Evolutionary conservation across 140 eudicot species (phyloP), one percentile per base, ranked within the genome.

Genomic region (Anethum foeniculum): DNA sequence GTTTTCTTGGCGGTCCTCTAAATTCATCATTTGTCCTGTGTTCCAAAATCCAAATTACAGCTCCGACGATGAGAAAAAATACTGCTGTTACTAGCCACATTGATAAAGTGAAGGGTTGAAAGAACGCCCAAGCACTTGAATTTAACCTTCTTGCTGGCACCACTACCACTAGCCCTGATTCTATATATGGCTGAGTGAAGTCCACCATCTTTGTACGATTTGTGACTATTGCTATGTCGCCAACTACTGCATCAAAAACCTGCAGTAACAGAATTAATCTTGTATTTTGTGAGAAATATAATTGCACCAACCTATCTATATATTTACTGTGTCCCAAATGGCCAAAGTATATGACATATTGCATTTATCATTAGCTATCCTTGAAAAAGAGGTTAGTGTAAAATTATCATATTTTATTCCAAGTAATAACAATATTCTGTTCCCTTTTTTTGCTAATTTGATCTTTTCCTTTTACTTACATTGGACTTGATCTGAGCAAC

Each of bases 161-260:
- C 9, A 91, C 90, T 39, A 91, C 87, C 16, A 91, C 97, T 13
- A 91, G 81, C 41, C 97, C 97, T 4, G 97, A 91, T 82, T 89
- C 92, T 54, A 89, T 85, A 85, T 89, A 91, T 28, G 97, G 97
- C 83, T 88, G 97, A 27, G 92, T 87, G 85, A 91, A 91, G 79
- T 91, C 97, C 79, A 79, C 97, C 3, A 64, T 75, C 90, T 81
- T 87, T 65, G 97, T 91, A 19, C 97, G 91, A 86, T 91, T 89
- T 7, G 92, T 91, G 44, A 90, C 84, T 25, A 91, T 91, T n/a
- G 97, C 90, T n/a, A 88, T 82, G 83, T 91, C 97, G 69, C 97
- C 97, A 44, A 91, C 90, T 36, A 72, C 94, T 58, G 92, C 97
- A 88, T 91, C 97, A 76, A 82, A 91, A 36, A 68, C 92, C 97